A percentile compares a stretch with the other conserved stretches of the same genome.
phyloP scores from a whole-genome alignment of 2,329 filamentous ascomycete species.

The Neofusicoccum umdonicola region DNA sequence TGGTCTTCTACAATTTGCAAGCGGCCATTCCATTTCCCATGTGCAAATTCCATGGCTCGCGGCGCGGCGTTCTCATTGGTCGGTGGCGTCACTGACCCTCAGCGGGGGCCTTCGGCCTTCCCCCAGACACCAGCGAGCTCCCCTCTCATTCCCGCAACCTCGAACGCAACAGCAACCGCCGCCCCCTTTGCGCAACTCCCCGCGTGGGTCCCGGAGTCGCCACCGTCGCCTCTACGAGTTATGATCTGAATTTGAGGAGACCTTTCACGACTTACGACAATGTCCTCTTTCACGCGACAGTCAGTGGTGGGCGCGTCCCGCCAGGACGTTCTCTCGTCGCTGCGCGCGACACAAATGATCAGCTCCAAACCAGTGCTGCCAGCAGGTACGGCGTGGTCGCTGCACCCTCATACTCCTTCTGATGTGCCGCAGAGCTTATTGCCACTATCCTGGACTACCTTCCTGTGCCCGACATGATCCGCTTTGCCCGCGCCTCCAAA shows the following conservation, averaged over 20 bases:
- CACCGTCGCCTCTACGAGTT: background rate
- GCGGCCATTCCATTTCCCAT: background rate
- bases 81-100: background rate
- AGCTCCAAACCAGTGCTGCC: conserved; percentile 76
- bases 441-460: conserved; percentile 86
- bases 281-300: conserved; percentile 34
- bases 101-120: background rate
- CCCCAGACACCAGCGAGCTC: conserved; percentile 9
- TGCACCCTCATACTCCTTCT: background rate
- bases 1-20: background rate
- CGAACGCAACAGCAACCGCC: background rate
- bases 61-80: background rate
- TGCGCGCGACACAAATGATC: conserved; percentile 78
- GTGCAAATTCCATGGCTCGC: background rate
- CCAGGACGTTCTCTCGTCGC: conserved; percentile 64
- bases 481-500: conserved; percentile 78
- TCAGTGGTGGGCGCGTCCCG: conserved; percentile 24
- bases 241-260: background rate
- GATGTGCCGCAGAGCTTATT: conserved; percentile 67
- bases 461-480: conserved; percentile 78
- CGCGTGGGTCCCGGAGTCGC: background rate
- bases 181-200: background rate
- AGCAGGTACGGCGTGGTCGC: conserved; percentile 60
- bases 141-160: conserved; percentile 5
- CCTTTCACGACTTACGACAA: background rate